Evolutionary conservation across 768 basidiomycete species (phyloP), one percentile per base, ranked within the genome.

Genomic region (Symmetrospora coprosmae): DNA sequence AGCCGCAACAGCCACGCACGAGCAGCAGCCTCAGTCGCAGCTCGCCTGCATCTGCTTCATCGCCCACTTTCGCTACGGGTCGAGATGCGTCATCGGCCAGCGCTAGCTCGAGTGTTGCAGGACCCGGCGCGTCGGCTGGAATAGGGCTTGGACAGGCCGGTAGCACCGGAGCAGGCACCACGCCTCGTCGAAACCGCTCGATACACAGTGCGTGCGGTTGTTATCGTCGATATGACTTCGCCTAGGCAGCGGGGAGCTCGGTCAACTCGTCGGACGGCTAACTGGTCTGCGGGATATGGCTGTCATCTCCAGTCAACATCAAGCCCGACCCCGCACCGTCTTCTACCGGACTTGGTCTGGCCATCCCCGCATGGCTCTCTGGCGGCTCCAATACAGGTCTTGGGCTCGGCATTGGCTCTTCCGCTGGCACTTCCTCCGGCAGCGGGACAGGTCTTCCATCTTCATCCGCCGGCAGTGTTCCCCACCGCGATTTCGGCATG

Each of bases 401-500:
- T n/a, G n/a, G n/a, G n/a, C n/a, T n/a, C n/a, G n/a, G n/a, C n/a
- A n/a, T n/a, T n/a, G n/a, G n/a, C n/a, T n/a, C n/a, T n/a, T n/a
- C n/a, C n/a, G n/a, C n/a, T n/a, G n/a, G n/a, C n/a, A n/a, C n/a
- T n/a, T n/a, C n/a, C n/a, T n/a, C n/a, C n/a, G n/a, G n/a, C n/a
- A n/a, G n/a, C n/a, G n/a, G n/a, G n/a, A n/a, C n/a, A n/a, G n/a
- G n/a, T n/a, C n/a, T n/a, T n/a, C n/a, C n/a, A n/a, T n/a, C n/a
- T n/a, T n/a, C 45, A 11, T 25, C 33, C 13, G 16, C 33, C 16
- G 45, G 45, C 4, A 25, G 33, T 11, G 49, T 50, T 2, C 49
- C 49, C 30, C 49, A 50, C 35, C 49, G 49, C 30, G 49, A 50
- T 34, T 50, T 50, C 35, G 49, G 49, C 14, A 50, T 50, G 49